Percentiles rank a stretch among this genome's conserved stretches.
Evolutionary conservation across 2,329 filamentous ascomycete species (phyloP).

Genomic region (Mollisiaceae sp.): DNA sequence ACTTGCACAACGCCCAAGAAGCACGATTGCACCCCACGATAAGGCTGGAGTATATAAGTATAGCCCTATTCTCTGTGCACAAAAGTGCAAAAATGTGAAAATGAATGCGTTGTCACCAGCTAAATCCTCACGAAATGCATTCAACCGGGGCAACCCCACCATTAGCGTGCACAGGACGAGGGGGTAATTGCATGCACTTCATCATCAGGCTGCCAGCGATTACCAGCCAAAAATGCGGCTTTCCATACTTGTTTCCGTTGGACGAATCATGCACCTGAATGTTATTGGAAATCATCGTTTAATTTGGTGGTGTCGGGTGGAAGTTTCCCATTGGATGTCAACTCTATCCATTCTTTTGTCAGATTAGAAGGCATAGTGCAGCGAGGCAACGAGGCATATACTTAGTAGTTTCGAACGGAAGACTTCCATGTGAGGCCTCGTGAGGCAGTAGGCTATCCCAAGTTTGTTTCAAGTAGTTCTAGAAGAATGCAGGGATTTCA

Average conservation of each 20-base stretch:
- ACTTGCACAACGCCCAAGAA: neutral
- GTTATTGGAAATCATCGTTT: slow-evolving; percentile 18
- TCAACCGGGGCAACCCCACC: neutral
- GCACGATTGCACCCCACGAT: neutral
- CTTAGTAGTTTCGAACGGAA: neutral
- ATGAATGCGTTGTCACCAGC: neutral
- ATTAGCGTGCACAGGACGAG: neutral
- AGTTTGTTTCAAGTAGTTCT: neutral
- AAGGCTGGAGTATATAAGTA: neutral
- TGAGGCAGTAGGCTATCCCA: no score
- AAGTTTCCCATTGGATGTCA: slow-evolving; percentile 1
- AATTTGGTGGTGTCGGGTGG: slow-evolving; percentile 11
- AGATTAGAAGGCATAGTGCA: neutral
- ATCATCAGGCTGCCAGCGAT: neutral
- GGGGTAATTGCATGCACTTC: neutral
- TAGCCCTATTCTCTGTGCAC: neutral
- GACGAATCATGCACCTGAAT: slow-evolving; percentile 15
- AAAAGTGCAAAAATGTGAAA: neutral
- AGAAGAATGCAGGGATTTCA: neutral
- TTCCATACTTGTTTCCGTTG: no score
- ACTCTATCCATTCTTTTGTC: neutral
- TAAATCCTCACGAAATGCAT: neutral
- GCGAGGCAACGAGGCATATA: neutral
- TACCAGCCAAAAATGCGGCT: neutral
- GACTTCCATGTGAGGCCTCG: neutral